Evolutionary conservation across 2,329 filamentous ascomycete genomes (phyloP).

Genomic region (Trichoderma harzianum): DNA sequence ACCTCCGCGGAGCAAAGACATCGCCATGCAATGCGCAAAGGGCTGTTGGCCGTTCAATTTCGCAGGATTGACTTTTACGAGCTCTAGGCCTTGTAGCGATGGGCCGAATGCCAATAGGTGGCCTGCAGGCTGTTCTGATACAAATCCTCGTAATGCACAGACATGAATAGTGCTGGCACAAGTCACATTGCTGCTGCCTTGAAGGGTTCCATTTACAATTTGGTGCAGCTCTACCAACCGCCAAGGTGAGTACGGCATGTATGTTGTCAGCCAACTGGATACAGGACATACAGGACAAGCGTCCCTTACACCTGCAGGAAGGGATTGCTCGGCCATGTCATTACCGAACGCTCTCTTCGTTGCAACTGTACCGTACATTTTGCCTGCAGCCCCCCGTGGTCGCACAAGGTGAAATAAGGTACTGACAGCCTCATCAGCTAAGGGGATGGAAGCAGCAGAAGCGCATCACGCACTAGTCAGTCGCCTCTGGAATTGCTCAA

Average conservation of each 20-base stretch:
- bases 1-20: slow-evolving; percentile 1
- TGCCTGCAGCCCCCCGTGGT: slow-evolving; percentile 1
- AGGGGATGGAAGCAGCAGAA: not conserved
- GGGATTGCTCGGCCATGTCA: not conserved
- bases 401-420: slow-evolving; percentile 2
- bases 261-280: not conserved
- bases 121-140: not conserved
- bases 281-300: not conserved
- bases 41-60: not conserved
- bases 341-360: not conserved
- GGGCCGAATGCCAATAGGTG: not conserved
- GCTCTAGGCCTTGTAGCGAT: not conserved
- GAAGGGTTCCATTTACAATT: not conserved
- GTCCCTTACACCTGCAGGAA: not conserved
- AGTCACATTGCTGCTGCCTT: not conserved
- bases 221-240: not conserved
- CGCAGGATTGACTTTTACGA: not conserved
- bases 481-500: not conserved
- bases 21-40: not conserved
- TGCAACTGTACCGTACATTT: not conserved
- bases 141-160: not conserved
- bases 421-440: slow-evolving; percentile 12
- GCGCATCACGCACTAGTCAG: not conserved
- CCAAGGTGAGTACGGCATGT: not conserved
- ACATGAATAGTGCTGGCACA: not conserved